Evolutionary conservation across 2,329 filamentous ascomycete species (phyloP).

Genomic region (Penicillium concentricum): DNA sequence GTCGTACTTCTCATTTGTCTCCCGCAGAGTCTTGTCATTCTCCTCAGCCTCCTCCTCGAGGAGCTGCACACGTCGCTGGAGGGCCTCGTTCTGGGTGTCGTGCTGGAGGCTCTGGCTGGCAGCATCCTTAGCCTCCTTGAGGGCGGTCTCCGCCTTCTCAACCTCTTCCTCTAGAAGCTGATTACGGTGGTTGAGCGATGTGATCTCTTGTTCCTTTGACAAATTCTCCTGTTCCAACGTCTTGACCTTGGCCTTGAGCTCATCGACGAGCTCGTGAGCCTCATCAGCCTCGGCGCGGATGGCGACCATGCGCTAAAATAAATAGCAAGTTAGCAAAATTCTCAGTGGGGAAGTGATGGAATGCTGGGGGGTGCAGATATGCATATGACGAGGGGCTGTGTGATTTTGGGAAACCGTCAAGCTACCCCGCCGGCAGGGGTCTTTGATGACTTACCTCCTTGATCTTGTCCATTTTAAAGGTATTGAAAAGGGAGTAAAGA

Average conservation of each 20-base stretch:
- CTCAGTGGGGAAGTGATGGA: slow-evolving; percentile 18
- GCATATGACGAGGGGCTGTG: slow-evolving; percentile 19
- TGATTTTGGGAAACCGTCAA: slow-evolving; percentile 28
- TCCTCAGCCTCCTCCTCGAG: slow-evolving; percentile 98
- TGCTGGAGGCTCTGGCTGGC: slow-evolving; percentile 79
- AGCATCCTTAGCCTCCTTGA: slow-evolving; percentile 84
- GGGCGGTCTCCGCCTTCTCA: slow-evolving; percentile 81
- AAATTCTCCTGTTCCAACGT: slow-evolving; percentile 90
- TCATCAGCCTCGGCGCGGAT: slow-evolving; percentile 94
- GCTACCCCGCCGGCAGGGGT: slow-evolving; percentile 42
- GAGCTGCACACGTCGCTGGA: slow-evolving; percentile 89
- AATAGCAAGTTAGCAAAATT: slow-evolving; percentile 11
- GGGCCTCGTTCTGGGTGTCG: slow-evolving; percentile 84
- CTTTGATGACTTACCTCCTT: slow-evolving; percentile 68
- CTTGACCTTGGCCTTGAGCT: slow-evolving; percentile 86
- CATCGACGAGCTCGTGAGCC: slow-evolving; percentile 75
- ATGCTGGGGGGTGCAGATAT: slow-evolving; percentile 11
- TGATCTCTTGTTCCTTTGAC: slow-evolving; percentile 96
- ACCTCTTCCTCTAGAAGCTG: slow-evolving; percentile 83
- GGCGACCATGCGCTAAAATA: slow-evolving; percentile 85
- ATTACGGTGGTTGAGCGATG: slow-evolving; percentile 94
- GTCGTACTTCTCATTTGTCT: slow-evolving; percentile 96
- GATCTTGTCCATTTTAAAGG: slow-evolving; percentile 74
- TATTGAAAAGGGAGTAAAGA: slow-evolving; percentile 26
- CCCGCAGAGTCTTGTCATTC: slow-evolving; percentile 91